Percentiles rank a stretch among this genome's conserved stretches.
Conservation (phyloP, 208 protist species). For the Lotmaria passim region DNA sequence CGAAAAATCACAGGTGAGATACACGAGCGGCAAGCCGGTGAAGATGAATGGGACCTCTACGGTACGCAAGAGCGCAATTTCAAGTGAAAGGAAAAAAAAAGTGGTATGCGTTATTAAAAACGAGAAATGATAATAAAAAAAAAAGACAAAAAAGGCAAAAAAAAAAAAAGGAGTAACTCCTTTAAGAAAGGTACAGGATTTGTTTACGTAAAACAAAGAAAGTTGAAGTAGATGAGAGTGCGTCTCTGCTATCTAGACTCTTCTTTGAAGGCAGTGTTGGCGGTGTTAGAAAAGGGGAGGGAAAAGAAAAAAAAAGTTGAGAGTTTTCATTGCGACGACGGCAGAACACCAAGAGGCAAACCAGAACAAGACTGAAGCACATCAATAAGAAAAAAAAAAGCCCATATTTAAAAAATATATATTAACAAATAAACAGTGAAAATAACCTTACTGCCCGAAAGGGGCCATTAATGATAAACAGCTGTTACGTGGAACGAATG, state of each 20-base stretch:
- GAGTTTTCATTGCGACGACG: neutral
- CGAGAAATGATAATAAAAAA: neutral
- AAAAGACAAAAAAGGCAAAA: neutral
- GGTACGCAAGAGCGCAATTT: too few species aligned
- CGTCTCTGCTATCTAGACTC: constrained; percentile 11
- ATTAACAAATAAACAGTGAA: too few species aligned
- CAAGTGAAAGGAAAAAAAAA: constrained; percentile 1
- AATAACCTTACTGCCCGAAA: too few species aligned
- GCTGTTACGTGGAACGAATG: too few species aligned
- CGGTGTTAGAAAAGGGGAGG: neutral
- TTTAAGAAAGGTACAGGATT: constrained; percentile 18
- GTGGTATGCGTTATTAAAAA: neutral
- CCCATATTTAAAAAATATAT: too few species aligned
- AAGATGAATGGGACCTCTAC: too few species aligned
- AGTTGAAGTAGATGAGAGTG: constrained; percentile 16
- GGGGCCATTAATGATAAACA: too few species aligned
- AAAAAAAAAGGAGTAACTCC: constrained; percentile 2
- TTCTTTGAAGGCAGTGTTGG: neutral
- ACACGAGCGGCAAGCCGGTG: too few species aligned
- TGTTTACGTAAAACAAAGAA: constrained; percentile 15
- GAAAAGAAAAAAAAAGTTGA: neutral
- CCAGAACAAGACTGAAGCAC: neutral
- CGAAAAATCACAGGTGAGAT: too few species aligned
- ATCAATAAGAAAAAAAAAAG: too few species aligned
- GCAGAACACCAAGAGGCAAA: neutral